Base-by-base conservation (phyloP, 306 rosid species). In the Phaseolus lunatus region DNA sequence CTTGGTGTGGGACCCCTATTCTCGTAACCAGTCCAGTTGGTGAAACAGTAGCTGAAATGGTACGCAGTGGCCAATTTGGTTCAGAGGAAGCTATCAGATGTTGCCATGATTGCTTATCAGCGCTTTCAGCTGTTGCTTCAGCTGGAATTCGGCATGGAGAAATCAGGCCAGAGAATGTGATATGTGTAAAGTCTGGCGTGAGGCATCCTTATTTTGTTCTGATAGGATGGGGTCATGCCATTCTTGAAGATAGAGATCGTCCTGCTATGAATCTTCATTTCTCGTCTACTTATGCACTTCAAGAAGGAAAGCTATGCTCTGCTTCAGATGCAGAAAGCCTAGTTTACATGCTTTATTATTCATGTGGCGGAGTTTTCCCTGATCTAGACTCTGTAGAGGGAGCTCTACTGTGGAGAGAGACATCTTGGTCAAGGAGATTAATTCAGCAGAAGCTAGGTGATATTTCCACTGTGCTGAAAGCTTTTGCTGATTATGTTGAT, bases 281-380 rank as follows among this genome's bases (percentile, higher is more conserved):
- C 82, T 95, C 99, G 2, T 95, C 99, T 39, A 92, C 99, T 48
- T 87, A 84, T 7, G 97, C 97, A 20, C 97, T 95, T 73, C 99
- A 95, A 78, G 97, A 95, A 76, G 99, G 97, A 72, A 95, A 90
- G 75, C 82, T 95, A 29, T 95, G 99, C 79, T 92, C 99, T 0
- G 97, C 99, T 61, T 95, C 99, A 44, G 99, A 95, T 84, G 97
- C 97, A 3, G 99, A 95, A 87, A 92, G 99, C 86, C 88, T 95
- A 41, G 96, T 95, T 70, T 95, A 95, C 48, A 89, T 95, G 97
- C 97, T 95, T 76, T 95, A 89, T 86, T 88, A 80, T 85, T 85
- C 91, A 52, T 84, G 90, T 19, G 99, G 97, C 9, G 99, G 97
- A 54, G 81, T 83, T 44, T 86, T 88, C 70, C 95, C 96, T 13